phyloP scores from a whole-genome alignment of 352 stramenopile genomes.

The Globisporangium apiculatum region DNA sequence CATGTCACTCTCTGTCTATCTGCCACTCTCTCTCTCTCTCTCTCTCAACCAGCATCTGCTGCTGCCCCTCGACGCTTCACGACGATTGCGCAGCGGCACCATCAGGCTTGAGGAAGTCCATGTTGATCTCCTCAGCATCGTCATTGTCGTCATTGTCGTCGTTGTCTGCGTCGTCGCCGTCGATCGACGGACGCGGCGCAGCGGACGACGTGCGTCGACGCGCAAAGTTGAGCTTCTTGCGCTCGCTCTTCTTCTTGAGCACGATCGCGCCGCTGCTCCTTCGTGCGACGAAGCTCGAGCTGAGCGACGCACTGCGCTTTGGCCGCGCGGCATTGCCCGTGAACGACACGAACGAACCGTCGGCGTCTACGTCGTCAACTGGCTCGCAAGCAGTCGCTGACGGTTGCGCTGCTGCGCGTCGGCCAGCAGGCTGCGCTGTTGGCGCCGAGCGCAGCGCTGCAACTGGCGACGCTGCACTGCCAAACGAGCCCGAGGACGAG shows the following conservation, averaged over 20 bases:
- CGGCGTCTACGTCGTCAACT: conserved; percentile 2
- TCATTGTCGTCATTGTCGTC: conserved; percentile 34
- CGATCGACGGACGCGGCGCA: conserved; percentile 14
- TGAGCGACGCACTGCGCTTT: conserved; percentile 1
- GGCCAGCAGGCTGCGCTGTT: not conserved
- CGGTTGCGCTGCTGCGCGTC: not conserved
- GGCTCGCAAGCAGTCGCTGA: not conserved
- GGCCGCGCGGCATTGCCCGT: conserved; percentile 4
- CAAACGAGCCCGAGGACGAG: conserved; percentile 13
- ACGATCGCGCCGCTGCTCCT: conserved; percentile 6
- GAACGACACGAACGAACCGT: conserved; percentile 24
- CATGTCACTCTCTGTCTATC: not conserved
- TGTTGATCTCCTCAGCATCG: conserved; percentile 58
- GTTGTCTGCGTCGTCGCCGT: conserved; percentile 23
- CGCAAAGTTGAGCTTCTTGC: conserved; percentile 30
- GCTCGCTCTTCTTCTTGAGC: conserved; percentile 19
- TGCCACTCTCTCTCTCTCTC: not conserved
- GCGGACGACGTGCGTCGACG: conserved; percentile 19
- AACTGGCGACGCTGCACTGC: conserved; percentile 6
- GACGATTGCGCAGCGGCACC: conserved; percentile 23
- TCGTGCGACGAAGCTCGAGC: conserved; percentile 1
- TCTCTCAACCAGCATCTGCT: not conserved
- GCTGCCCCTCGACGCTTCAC: not conserved
- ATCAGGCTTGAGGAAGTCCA: conserved; percentile 60
- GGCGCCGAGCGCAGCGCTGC: not conserved